phyloP scores from a whole-genome alignment of 306 rosid species.

The Glycyrrhiza uralensis region DNA sequence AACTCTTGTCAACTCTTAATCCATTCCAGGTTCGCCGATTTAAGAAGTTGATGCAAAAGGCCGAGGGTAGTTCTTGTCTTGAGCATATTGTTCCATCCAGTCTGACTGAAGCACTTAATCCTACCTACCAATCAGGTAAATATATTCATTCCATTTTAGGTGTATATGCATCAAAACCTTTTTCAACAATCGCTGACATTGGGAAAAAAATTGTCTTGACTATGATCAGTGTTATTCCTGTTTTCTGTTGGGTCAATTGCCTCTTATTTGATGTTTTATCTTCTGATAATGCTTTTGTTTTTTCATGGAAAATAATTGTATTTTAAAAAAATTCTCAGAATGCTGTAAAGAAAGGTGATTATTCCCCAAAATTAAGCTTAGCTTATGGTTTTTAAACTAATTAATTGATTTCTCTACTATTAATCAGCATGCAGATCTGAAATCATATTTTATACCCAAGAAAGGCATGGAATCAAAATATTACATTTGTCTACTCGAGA shows the following conservation, averaged over 20 bases:
- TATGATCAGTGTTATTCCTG: background rate
- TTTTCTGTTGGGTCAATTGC: background rate
- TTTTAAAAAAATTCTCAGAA: background rate
- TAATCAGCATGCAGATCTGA: background rate
- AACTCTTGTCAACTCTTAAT: slow-evolving; percentile 16
- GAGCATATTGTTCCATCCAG: slow-evolving; percentile 49
- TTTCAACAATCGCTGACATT: background rate
- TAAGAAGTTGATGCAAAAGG: slow-evolving; percentile 74
- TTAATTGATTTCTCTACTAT: background rate
- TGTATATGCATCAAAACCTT: background rate
- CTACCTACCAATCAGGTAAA: slow-evolving; percentile 66
- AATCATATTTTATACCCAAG: background rate
- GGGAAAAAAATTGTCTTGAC: background rate
- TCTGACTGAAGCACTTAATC: slow-evolving; percentile 55
- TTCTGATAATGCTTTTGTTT: background rate
- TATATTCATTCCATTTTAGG: slow-evolving; percentile 11
- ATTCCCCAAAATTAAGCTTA: background rate
- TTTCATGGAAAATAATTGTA: background rate
- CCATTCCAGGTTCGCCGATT: slow-evolving; percentile 65
- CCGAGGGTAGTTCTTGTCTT: slow-evolving; percentile 60
- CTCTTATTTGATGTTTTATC: background rate
- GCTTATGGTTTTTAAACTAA: background rate
- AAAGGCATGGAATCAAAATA: background rate
- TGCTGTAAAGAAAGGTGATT: background rate
- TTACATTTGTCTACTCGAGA: background rate